Conservation (phyloP, 345 rosid species). For the Ailanthus altissimus region DNA sequence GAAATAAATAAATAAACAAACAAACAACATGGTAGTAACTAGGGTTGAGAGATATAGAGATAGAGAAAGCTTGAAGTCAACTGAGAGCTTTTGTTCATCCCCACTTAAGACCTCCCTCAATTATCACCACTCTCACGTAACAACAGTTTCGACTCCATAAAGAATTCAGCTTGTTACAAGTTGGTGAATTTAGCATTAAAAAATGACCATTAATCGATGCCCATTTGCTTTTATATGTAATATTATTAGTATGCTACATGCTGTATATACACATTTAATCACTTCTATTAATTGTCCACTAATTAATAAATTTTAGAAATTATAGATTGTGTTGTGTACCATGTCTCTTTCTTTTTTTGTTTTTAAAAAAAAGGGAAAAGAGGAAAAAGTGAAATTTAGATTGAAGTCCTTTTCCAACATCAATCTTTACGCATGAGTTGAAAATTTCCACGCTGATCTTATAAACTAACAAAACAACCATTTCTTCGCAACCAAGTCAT, state of each 20-base stretch:
- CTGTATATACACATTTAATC: neutral
- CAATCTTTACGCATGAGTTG: constrained; percentile 24
- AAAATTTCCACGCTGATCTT: constrained; percentile 11
- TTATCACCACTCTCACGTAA: constrained; percentile 29
- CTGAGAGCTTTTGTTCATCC: constrained; percentile 35
- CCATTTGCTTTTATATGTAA: neutral
- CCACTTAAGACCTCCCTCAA: constrained; percentile 61
- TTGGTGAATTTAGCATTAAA: neutral
- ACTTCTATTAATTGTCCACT: neutral
- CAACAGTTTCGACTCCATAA: neutral
- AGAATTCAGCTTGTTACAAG: neutral
- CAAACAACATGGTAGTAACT: neutral
- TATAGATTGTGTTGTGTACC: constrained; percentile 10
- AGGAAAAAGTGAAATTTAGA: neutral
- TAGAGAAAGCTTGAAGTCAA: constrained; percentile 49
- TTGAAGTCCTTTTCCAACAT: neutral
- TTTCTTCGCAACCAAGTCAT: neutral
- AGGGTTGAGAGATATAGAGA: constrained; percentile 5
- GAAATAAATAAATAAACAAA: too few relatives aligned
- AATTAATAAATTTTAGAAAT: constrained; percentile 6
- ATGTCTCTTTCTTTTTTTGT: neutral
- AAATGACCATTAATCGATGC: neutral
- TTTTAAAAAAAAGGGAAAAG: too few relatives aligned
- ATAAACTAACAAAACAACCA: neutral
- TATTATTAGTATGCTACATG: neutral